Percentiles rank a stretch among this genome's conserved stretches.
These are phyloP conservation scores for Lavandula angustifolia DNA, from an alignment of 257 asterid species.

Conservation along the genomic window DNA sequence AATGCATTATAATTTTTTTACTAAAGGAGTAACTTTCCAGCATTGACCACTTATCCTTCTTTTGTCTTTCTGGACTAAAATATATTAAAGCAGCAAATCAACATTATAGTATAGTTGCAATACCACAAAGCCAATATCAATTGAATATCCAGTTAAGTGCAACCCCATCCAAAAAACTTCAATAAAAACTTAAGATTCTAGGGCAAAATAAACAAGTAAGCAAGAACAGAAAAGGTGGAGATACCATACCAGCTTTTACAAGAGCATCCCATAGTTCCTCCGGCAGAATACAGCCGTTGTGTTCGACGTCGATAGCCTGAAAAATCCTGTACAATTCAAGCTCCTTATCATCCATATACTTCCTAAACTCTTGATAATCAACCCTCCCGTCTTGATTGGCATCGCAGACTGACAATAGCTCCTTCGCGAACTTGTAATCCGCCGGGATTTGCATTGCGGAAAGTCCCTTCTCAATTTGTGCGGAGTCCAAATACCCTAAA, in stretches of 20 bases:
- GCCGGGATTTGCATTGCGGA: constrained; percentile 90
- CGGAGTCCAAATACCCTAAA: constrained; percentile 75
- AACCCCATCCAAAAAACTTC: neutral
- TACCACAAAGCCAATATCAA: constrained; percentile 3
- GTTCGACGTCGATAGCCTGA: constrained; percentile 96
- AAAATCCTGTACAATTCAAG: constrained; percentile 86
- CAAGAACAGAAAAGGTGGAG: neutral
- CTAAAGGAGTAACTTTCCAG: no score
- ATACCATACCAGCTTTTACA: constrained; percentile 62
- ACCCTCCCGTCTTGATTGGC: constrained; percentile 91
- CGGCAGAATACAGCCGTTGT: constrained; percentile 90
- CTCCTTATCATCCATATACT: constrained; percentile 99
- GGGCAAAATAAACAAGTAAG: neutral
- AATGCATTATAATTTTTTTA: no score
- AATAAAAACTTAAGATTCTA: neutral
- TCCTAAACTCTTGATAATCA: constrained; percentile 84
- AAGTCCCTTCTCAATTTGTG: constrained; percentile 76
- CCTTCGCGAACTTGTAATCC: constrained; percentile 95
- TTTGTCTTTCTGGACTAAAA: no score
- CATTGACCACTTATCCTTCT: no score
- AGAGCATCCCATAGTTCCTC: constrained; percentile 99
- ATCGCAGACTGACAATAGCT: constrained; percentile 80
- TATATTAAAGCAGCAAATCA: neutral
- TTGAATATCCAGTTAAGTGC: neutral
- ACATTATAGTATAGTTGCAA: neutral